Percentiles rank a stretch among this genome's conserved stretches.
Evolutionary conservation across 2,329 filamentous ascomycete species (phyloP).

Genomic region (Penicillium sp.): DNA sequence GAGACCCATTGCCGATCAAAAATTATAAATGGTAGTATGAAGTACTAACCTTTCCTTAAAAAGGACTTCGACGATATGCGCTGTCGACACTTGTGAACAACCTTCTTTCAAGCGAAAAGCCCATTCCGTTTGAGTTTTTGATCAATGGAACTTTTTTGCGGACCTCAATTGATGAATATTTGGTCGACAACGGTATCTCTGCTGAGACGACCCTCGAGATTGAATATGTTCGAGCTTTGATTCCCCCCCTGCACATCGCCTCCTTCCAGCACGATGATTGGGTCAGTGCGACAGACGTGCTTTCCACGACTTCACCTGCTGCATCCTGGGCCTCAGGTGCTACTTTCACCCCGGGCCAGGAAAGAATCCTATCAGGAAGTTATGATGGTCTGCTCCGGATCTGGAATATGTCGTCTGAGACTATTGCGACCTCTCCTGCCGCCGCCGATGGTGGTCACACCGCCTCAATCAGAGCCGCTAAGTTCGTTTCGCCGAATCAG

Average conservation of each 20-base stretch:
- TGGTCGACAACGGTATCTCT: conserved; percentile 80
- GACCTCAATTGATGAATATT: conserved; percentile 85
- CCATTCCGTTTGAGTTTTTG: conserved; percentile 75
- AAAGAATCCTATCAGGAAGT: conserved; percentile 82
- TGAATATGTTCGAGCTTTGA: conserved; percentile 88
- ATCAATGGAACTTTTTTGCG: conserved; percentile 90
- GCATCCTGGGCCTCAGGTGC: conserved; percentile 55
- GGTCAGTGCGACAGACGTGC: conserved; percentile 82
- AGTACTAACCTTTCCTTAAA: conserved; percentile 12
- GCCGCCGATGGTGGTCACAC: conserved; percentile 69
- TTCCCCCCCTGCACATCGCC: conserved; percentile 83
- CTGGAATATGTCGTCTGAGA: conserved; percentile 85
- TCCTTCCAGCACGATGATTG: conserved; percentile 98
- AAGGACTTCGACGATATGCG: conserved; percentile 56
- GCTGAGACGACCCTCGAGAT: conserved; percentile 82
- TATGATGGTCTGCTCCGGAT: conserved; percentile 87
- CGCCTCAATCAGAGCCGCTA: conserved; percentile 75
- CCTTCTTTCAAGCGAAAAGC: conserved; percentile 55
- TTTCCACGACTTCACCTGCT: conserved; percentile 65
- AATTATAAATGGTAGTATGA: not conserved
- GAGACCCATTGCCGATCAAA: conserved; percentile 14
- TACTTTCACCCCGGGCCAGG: conserved; percentile 53
- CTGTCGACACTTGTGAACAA: conserved; percentile 64
- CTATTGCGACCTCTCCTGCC: conserved; percentile 72
- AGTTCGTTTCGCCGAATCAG: conserved; percentile 74